Evolutionary conservation across 768 basidiomycete species (phyloP).

Genomic region (Kwoniella pini): DNA sequence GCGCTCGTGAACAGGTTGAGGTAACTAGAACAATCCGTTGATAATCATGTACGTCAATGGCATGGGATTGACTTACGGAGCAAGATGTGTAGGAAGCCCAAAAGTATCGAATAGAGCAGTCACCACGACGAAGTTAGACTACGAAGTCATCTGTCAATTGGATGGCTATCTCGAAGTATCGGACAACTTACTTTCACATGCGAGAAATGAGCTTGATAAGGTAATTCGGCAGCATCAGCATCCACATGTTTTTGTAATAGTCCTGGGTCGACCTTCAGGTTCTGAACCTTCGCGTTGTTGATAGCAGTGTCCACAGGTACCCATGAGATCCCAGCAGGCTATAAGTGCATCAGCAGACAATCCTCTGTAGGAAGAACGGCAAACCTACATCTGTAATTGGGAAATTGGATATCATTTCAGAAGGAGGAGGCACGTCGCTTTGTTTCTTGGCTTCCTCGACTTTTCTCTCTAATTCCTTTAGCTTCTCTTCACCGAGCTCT

Average conservation of each 20-base stretch:
- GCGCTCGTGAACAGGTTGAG: conserved; percentile 74
- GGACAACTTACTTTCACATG: conserved; percentile 72
- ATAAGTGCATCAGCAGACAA: neutral
- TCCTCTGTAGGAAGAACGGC: neutral
- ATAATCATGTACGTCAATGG: neutral
- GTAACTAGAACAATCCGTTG: conserved; percentile 59
- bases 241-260: conserved; percentile 67
- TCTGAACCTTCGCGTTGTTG: conserved; percentile 41
- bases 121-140: conserved; percentile 91
- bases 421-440: conserved; percentile 79
- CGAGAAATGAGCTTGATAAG: conserved; percentile 92
- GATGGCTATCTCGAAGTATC: neutral
- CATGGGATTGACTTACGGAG: conserved; percentile 62
- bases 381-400: conserved; percentile 76
- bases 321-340: conserved; percentile 78
- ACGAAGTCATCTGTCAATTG: conserved; percentile 17
- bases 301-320: conserved; percentile 67
- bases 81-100: conserved; percentile 69
- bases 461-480: conserved; percentile 66
- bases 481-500: conserved; percentile 74
- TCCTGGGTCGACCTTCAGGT: conserved; percentile 50
- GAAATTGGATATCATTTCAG: conserved; percentile 76
- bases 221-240: conserved; percentile 66
- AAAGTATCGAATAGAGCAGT: conserved; percentile 76
- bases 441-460: conserved; percentile 82